Percentiles rank a stretch among this genome's conserved stretches.
phyloP scores from a whole-genome alignment of 306 rosid genomes.

The Trifolium repens region DNA sequence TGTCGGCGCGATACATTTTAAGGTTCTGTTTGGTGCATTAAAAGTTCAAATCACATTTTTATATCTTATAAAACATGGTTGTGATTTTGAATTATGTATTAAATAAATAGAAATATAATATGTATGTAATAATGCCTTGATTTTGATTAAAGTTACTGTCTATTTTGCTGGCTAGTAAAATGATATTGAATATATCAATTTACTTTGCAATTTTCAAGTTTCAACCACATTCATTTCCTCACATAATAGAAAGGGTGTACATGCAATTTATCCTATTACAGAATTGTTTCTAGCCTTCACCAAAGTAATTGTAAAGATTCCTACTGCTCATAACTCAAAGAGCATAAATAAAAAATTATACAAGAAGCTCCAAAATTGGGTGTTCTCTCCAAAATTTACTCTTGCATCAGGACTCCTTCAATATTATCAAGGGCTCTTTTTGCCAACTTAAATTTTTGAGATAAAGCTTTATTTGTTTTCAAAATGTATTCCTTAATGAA shows the following conservation, averaged over 20 bases:
- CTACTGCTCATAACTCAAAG: neutral
- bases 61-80: too few relatives aligned
- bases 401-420: conserved; percentile 81
- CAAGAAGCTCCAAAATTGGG: conserved; percentile 50
- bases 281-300: neutral
- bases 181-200: too few relatives aligned
- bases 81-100: too few relatives aligned
- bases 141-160: too few relatives aligned
- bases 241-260: neutral
- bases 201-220: too few relatives aligned
- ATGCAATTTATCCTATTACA: neutral
- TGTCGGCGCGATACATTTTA: neutral
- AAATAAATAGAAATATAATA: too few relatives aligned
- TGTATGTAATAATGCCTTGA: too few relatives aligned
- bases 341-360: conserved; percentile 10
- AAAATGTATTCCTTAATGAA: conserved; percentile 69
- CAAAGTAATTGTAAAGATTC: conserved; percentile 18
- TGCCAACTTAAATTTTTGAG: conserved; percentile 69
- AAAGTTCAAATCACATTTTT: neutral
- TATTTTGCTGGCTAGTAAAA: too few relatives aligned
- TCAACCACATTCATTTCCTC: neutral
- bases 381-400: conserved; percentile 9
- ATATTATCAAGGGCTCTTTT: conserved; percentile 72
- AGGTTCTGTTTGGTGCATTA: too few relatives aligned
- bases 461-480: conserved; percentile 53